Evolutionary conservation across 2,329 filamentous ascomycete genomes (phyloP), one percentile per base, ranked within the genome.

Genomic region (Iodosphaeria phyllophila): DNA sequence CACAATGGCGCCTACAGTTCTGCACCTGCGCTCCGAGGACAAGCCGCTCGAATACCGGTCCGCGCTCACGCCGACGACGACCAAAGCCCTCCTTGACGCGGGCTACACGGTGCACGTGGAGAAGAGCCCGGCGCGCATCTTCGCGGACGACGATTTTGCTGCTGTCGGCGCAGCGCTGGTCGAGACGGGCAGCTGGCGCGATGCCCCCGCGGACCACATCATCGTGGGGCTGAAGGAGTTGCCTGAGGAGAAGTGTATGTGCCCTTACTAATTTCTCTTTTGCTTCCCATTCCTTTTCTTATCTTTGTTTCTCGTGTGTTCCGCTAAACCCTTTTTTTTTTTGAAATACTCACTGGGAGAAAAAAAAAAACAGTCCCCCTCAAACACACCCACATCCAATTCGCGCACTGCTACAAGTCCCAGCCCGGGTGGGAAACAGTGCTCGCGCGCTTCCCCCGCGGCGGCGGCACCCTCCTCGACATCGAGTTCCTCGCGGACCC

Each of bases 401-500:
- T 83, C 41, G 66, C 66, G 18, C 74, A 82, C 46, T 74, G 70
- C 51, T 80, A 73, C 56, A 82, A 83, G 61, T 53, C 65, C 36
- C 80, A 89, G 52, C 67, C 54, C 15, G 75, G 74, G 15, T 92
- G 80, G 79, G 68, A 79, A 29, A 63, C 66, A 20, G 77, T 82
- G 5, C 67, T 92, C n/a, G 61, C 70, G 29, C 65, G 84, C 28
- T 93, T 83, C 48, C 64, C 76, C 15, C 64, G 69, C 13, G 82
- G 79, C 29, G 69, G 71, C 27, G 79, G 80, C 36, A 74, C 67
- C 1, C 66, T 93, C 9, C 67, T 83, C 30, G 84, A 93, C 41
- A 64, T 93, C 18, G 84, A 92, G 46, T 93, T 92, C 47, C 59
- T 93, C 18, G 65, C 68, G 19, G 75, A 91, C 36, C 35, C 35